A percentile compares a stretch with the other conserved stretches of the same genome.
Evolutionary conservation across 2,329 filamentous ascomycete species (phyloP).

Genomic region (Nemania sp.): DNA sequence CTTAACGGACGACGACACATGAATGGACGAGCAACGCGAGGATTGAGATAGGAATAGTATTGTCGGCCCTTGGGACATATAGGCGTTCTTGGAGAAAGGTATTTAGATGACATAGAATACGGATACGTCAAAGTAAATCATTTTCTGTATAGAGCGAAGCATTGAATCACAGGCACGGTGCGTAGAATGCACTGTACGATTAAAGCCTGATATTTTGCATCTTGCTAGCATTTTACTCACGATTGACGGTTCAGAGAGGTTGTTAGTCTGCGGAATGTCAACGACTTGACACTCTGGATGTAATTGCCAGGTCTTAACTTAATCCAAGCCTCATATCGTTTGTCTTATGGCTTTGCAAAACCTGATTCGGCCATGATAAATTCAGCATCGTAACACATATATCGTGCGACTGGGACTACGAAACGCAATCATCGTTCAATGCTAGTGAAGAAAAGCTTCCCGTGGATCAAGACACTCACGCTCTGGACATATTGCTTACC

Average conservation of each 20-base stretch:
- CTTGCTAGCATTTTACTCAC: neutral
- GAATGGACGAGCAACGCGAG: conserved; percentile 46
- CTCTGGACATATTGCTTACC: too few species aligned
- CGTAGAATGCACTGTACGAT: conserved; percentile 14
- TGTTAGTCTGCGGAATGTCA: neutral
- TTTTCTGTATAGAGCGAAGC: conserved; percentile 28
- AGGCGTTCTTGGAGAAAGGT: conserved; percentile 30
- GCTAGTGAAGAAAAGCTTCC: too few species aligned
- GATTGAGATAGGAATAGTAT: conserved; percentile 27
- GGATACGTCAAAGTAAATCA: conserved; percentile 9
- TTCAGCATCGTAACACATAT: too few species aligned
- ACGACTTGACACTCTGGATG: neutral
- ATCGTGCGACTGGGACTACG: too few species aligned
- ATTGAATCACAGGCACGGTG: neutral
- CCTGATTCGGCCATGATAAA: too few species aligned
- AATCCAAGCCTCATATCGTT: neutral
- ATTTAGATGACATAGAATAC: conserved; percentile 31
- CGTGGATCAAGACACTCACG: too few species aligned
- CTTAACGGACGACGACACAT: conserved; percentile 45
- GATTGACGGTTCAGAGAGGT: neutral
- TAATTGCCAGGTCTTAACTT: neutral
- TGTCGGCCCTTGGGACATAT: conserved; percentile 2
- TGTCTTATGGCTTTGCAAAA: too few species aligned
- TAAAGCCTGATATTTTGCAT: neutral
- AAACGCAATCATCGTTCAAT: too few species aligned